Evolutionary conservation across 1,284 basidiomycete species (phyloP), one percentile per base, ranked within the genome.

Genomic region (Takashimella koratensis): DNA sequence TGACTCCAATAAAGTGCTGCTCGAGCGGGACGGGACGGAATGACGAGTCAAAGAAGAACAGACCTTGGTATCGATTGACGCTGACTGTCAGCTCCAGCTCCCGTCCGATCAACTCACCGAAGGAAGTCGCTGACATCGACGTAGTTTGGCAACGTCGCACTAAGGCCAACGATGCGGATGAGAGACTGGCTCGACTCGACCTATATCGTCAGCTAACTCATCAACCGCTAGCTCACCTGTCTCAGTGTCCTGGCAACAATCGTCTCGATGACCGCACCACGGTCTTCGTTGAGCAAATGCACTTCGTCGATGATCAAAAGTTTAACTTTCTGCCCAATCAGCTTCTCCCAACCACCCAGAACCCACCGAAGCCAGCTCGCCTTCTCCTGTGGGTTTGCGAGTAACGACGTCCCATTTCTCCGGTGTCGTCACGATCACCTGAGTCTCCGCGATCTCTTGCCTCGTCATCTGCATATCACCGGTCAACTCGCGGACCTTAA

Each of bases 341-440:
- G 55, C 48, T n/a, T 0, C 10, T 3, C 5, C 11, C 13, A n/a
- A n/a, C n/a, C 4, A 40, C 26, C 24, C 1, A 10, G n/a, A 11
- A 70, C 85, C 52, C 57, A 93, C 92, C 49, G 90, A 86, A 19
- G 91, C 91, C 22, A 98, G 80, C 71, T 98, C 94, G 12, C 94
- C 94, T 75, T 98, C 94, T 5, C 95, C 94, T 0, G 90, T 92
- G 0, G 95, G 93, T 72, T 97, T 98, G 56, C 96, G 82, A 5
- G 96, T 99, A 1, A 98, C 96, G 0, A 99, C 96, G 65, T 99
- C 96, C 96, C 96, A 99, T 76, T 99, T 99, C 73, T 99, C 96
- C 0, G 96, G 96, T 1, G 96, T 99, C 0, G 96, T 99, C 11
- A 99, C 93, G 58, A 99, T 98, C 54, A 99, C 89, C 70, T 98